Evolutionary conservation across 1,139 yeast species (phyloP).

Genomic region (Pichia sp.): DNA sequence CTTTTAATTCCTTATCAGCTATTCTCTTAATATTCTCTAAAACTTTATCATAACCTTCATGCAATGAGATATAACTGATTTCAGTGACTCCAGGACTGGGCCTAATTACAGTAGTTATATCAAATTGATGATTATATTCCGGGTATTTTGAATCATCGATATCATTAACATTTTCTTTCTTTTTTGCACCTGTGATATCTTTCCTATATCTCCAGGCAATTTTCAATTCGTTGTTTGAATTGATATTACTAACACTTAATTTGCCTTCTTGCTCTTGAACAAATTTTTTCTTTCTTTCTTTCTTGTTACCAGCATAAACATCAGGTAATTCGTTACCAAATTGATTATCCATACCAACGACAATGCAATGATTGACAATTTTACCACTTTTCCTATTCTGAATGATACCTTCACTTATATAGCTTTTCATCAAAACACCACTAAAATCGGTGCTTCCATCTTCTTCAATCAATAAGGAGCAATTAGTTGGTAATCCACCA

Average conservation of each 20-base stretch:
- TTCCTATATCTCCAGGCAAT: slow-evolving; percentile 84
- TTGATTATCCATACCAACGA: slow-evolving; percentile 51
- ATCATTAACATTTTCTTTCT: slow-evolving; percentile 4
- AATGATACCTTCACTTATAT: slow-evolving; percentile 72
- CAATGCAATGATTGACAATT: slow-evolving; percentile 50
- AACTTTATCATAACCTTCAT: slow-evolving; percentile 24
- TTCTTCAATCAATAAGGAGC: slow-evolving; percentile 68
- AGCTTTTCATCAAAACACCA: slow-evolving; percentile 62
- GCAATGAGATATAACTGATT: slow-evolving; percentile 46
- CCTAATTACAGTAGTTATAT: slow-evolving; percentile 59
- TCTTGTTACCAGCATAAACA: slow-evolving; percentile 61
- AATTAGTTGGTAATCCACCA: slow-evolving; percentile 80
- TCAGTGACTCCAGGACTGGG: slow-evolving; percentile 66
- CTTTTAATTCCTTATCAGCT: slow-evolving; percentile 29
- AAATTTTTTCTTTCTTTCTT: slow-evolving; percentile 56
- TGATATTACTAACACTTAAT: slow-evolving; percentile 61
- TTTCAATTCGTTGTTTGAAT: slow-evolving; percentile 50
- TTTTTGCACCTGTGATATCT: neutral
- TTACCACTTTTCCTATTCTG: slow-evolving; percentile 46
- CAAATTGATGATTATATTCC: slow-evolving; percentile 63
- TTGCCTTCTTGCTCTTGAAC: slow-evolving; percentile 55
- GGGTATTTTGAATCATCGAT: slow-evolving; percentile 36
- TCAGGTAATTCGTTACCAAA: slow-evolving; percentile 83
- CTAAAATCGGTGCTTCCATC: slow-evolving; percentile 86
- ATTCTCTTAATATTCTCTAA: slow-evolving; percentile 38